Percentiles rank a stretch among this genome's conserved stretches.
Evolutionary conservation across 139 green algal species (phyloP).

Genomic region (Bryopsis sp.): DNA sequence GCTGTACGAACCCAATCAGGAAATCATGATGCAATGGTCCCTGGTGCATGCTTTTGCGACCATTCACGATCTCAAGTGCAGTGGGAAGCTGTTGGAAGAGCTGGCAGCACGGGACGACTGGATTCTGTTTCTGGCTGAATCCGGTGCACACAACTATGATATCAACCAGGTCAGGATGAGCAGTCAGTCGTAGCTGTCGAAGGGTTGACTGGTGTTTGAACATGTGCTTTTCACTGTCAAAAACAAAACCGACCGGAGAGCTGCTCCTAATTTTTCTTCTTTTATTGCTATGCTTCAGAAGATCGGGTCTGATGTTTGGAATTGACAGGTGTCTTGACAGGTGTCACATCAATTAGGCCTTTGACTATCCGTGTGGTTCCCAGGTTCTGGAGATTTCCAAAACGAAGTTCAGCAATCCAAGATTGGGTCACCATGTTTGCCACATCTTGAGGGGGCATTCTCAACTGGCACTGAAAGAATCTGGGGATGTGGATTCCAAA

Average conservation of each 20-base stretch:
- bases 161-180: constrained; percentile 2
- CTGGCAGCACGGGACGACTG: neutral
- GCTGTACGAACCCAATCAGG: neutral
- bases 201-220: no score
- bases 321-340: no score
- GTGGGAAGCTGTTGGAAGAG: neutral
- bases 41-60: constrained; percentile 9
- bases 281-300: no score
- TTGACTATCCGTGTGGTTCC: no score
- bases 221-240: neutral
- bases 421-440: constrained; percentile 3
- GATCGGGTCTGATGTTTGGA: no score
- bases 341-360: no score
- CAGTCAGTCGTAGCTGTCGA: no score
- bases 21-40: neutral
- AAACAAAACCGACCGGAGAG: neutral
- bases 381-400: constrained; percentile 3
- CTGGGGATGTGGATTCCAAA: no score
- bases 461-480: neutral
- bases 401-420: constrained; percentile 2
- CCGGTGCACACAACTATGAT: neutral
- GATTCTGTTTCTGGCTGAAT: constrained; percentile 12
- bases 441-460: neutral
- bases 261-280: no score
- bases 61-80: neutral